Conservation (phyloP, 495 filamentous ascomycete species). For the Parmelia sp. region DNA sequence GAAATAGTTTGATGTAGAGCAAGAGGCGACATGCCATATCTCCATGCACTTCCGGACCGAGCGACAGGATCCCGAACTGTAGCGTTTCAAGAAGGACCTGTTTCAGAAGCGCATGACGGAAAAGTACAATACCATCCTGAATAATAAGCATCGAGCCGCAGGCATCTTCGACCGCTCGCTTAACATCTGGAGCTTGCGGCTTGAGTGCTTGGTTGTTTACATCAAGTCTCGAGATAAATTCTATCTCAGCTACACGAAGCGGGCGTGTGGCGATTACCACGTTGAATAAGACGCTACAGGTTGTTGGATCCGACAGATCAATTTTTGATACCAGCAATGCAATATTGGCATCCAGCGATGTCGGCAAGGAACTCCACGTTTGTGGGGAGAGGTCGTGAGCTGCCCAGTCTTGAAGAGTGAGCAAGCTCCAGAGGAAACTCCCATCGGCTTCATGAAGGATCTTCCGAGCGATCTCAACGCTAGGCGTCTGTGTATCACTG, state of each 20-base stretch:
- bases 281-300: background rate
- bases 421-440: background rate
- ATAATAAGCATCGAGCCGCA: background rate
- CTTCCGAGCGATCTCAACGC: background rate
- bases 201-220: background rate
- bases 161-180: background rate
- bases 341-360: background rate
- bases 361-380: background rate
- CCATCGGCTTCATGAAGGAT: background rate
- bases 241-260: background rate
- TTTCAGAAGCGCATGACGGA: background rate
- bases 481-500: background rate
- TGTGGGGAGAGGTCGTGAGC: background rate
- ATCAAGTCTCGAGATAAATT: background rate
- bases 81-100: background rate
- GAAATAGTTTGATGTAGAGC: background rate
- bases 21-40: background rate
- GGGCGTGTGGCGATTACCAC: background rate
- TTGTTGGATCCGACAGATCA: background rate
- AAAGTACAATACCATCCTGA: background rate
- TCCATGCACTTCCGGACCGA: background rate
- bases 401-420: background rate
- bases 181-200: background rate
- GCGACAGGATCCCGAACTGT: background rate
- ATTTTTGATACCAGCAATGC: background rate